Evolutionary conservation across 441 rosid genomes (phyloP), one percentile per base, ranked within the genome.

Genomic region (Syzygium syzygioides): DNA sequence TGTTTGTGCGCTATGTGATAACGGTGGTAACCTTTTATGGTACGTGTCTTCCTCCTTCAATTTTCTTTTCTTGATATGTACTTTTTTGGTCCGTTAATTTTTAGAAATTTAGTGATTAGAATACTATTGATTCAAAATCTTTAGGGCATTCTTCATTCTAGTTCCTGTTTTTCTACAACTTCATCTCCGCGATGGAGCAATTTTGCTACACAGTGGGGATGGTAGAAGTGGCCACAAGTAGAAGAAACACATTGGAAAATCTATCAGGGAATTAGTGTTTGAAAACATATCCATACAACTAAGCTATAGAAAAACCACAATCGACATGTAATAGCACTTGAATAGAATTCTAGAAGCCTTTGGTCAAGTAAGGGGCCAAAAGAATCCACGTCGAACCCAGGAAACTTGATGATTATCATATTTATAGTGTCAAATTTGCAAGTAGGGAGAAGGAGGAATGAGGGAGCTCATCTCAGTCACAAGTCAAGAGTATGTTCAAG

Each of bases 221-320:
- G 99, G 93, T 98, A 98, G 90, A 95, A 98, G 89, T 92, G 92
- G 89, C 99, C 96, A 86, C 99, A 98, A 53, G 96, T 97, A 83
- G 98, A 99, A 91, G 93, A 93, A 87, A 93, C 96, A 76, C 99
- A 98, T 57, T 90, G 93, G 90, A 95, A 96, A 41, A 41, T 41
- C 45, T 41, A 41, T 41, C 45, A 41, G 45, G 45, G 20, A 50
- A 50, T 50, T 12, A 50, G 13, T 50, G 53, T 10, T 50, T 50
- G 45, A 41, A 41, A 41, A 41, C 45, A 41, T 41, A 41, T 41
- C 45, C 45, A 41, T 41, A 41, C 45, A 41, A 41, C 45, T 41
- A 41, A 41, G 45, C 45, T 41, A 41, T 41, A 5, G 45, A 41
- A 41, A 41, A 79, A 79, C n/a, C 52, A 41, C 23, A 19, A 41